Base-by-base conservation (phyloP, 306 rosid species). In the Glycine tomentella region DNA sequence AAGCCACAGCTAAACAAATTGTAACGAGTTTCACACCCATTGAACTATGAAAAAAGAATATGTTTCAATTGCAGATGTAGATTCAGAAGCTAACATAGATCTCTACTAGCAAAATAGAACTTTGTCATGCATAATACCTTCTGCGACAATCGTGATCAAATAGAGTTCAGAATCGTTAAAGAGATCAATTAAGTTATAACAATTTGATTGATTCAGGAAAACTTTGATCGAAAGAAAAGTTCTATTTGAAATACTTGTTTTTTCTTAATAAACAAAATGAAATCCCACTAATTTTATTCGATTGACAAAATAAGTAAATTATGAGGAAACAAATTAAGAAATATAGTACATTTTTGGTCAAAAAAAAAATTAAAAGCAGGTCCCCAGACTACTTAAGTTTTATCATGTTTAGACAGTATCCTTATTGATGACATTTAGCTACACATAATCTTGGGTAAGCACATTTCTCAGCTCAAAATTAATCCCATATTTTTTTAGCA, bases 61-160 rank as follows among this genome's bases (percentile, higher is more conserved):
- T 42, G 46, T 42, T 7, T 42, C 46, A 42, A 42, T 6, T 42
- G 75, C 71, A 72, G 69, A 58, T 40, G 38, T 48, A 45, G 70
- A 81, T 68, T 59, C 65, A 51, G 81, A 68, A 64, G 68, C 78
- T 61, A 58, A 56, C 80, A 78, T 65, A 46, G 16, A 59, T 64
- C 53, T 52, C 15, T 7, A 46, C 55, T 3, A 40, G 56, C 34
- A 62, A 72, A 77, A 34, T 6, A 83, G 17, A 61, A 48, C 56
- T 83, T 4, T 7, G 48, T 9, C 31, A 8, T 14, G 5, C 62
- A 7, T 67, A 45, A 58, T 33, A 63, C 52, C 51, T 77, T 82
- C 63, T 38, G 34, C 69, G 16, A 62, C 53, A 72, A 61, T 52
- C 12, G 38, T 7, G 55, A 12, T 63, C 48, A 42, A 76, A 61